phyloP scores from a whole-genome alignment of 352 stramenopile species.

The Pythium rishiriense region DNA sequence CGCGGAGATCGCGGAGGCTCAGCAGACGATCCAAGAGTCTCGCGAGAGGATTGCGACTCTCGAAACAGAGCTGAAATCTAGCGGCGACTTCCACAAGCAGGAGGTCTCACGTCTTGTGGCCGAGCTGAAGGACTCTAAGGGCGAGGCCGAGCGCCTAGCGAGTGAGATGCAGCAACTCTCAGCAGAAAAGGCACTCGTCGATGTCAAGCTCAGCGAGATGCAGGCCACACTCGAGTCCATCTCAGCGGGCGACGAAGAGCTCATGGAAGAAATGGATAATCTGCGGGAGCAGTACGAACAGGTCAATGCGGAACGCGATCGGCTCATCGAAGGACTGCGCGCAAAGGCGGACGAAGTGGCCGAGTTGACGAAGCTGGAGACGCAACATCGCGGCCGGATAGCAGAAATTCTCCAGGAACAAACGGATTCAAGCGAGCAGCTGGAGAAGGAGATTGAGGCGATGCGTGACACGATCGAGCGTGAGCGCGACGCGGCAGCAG shows the following conservation, averaged over 20 bases:
- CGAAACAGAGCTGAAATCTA: slow-evolving; percentile 40
- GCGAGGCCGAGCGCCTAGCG: slow-evolving; percentile 19
- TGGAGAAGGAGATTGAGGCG: slow-evolving; percentile 15
- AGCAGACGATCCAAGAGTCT: slow-evolving; percentile 36
- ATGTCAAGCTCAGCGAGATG: slow-evolving; percentile 10
- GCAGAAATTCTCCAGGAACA: slow-evolving; percentile 12
- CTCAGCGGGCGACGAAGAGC: slow-evolving; percentile 16
- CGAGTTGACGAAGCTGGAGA: slow-evolving; percentile 7
- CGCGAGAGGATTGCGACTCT: slow-evolving; percentile 37
- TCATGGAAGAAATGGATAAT: slow-evolving; percentile 19
- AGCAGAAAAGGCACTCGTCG: slow-evolving; percentile 8
- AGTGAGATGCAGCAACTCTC: slow-evolving; percentile 10
- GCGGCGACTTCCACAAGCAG: slow-evolving; percentile 34
- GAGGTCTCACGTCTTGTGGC: slow-evolving; percentile 41
- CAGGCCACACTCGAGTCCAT: slow-evolving; percentile 7
- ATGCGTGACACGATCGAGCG: slow-evolving; percentile 14
- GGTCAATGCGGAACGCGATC: slow-evolving; percentile 1
- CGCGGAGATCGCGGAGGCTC: slow-evolving; percentile 41
- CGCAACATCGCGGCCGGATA: slow-evolving; percentile 6
- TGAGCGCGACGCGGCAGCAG: slow-evolving; percentile 9
- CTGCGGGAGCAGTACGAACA: slow-evolving; percentile 9
- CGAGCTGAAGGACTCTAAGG: slow-evolving; percentile 46
- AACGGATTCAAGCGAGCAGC: neutral
- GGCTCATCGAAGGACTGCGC: slow-evolving; percentile 12
- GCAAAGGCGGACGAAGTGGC: slow-evolving; percentile 12